Conservation (phyloP, 1,284 basidiomycete species). For the Termitomyces sp. region DNA sequence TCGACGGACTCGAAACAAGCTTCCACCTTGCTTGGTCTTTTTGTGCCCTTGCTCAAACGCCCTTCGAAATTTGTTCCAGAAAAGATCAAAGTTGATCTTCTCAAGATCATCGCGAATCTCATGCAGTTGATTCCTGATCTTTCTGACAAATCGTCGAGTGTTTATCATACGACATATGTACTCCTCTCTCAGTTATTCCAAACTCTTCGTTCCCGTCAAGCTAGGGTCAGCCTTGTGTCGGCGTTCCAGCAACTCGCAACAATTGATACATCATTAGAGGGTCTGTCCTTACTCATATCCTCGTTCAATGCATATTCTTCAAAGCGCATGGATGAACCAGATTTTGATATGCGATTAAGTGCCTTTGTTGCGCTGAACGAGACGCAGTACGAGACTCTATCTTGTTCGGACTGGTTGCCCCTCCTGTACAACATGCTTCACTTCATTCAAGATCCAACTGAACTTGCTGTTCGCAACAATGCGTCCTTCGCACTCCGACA, state of each 20-base stretch:
- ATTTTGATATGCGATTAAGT: conserved; percentile 82
- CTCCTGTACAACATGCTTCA: conserved; percentile 82
- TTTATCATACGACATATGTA: conserved; percentile 59
- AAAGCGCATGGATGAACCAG: conserved; percentile 85
- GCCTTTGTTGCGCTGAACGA: conserved; percentile 81
- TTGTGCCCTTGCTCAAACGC: conserved; percentile 80
- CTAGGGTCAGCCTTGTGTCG: conserved; percentile 62
- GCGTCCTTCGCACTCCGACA: conserved; percentile 74
- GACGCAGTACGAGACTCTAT: conserved; percentile 44
- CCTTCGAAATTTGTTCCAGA: conserved; percentile 78
- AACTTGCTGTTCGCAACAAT: conserved; percentile 84
- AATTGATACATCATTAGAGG: conserved; percentile 45
- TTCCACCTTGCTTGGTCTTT: conserved; percentile 66
- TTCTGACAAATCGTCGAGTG: conserved; percentile 41
- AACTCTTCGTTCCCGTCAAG: conserved; percentile 63
- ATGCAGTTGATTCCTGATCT: conserved; percentile 74
- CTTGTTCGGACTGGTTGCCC: conserved; percentile 73
- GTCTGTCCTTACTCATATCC: conserved; percentile 53
- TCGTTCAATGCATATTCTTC: conserved; percentile 85
- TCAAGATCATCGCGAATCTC: conserved; percentile 73
- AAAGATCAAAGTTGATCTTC: conserved; percentile 81
- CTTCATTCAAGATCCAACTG: conserved; percentile 87
- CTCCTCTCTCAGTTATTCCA: conserved; percentile 75
- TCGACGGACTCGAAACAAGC: conserved; percentile 73
- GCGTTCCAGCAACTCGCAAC: conserved; percentile 60